Percentiles rank a stretch among this genome's conserved stretches.
phyloP scores from a whole-genome alignment of 371 early-diverging fungal genomes.

The Saksenaea vasiformis region DNA sequence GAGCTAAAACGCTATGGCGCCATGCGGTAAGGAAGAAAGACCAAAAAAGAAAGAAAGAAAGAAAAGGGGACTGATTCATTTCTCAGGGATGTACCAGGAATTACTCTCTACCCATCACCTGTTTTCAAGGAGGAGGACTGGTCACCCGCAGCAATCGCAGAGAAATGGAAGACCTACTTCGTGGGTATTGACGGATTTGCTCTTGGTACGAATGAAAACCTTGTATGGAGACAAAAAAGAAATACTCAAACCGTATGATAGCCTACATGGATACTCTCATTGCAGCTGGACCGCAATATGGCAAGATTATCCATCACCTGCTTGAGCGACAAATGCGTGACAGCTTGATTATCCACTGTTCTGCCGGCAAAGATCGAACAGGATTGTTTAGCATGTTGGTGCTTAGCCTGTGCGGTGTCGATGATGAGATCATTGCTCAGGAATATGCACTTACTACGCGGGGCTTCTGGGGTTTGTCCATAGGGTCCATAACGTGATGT shows the following conservation, averaged over 20 bases:
- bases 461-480: conserved; percentile 34
- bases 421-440: conserved; percentile 67
- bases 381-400: conserved; percentile 74
- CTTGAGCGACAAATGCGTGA: background rate
- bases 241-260: background rate
- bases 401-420: conserved; percentile 68
- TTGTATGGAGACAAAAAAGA: background rate
- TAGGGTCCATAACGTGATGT: background rate
- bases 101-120: conserved; percentile 28
- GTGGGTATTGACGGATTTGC: conserved; percentile 42
- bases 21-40: conserved; percentile 36
- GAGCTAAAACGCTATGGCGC: conserved; percentile 53
- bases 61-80: background rate
- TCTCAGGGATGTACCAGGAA: conserved; percentile 9
- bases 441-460: conserved; percentile 64
- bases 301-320: background rate
- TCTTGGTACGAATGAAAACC: conserved; percentile 17
- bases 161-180: conserved; percentile 37
- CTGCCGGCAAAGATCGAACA: conserved; percentile 87
- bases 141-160: conserved; percentile 40
- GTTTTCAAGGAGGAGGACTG: conserved; percentile 42
- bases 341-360: conserved; percentile 72
- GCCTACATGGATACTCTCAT: background rate
- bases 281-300: conserved; percentile 21
- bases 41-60: background rate